These are phyloP conservation scores for Suillus luteus DNA, from an alignment of 768 basidiomycete genomes.

Conservation along the genomic window DNA sequence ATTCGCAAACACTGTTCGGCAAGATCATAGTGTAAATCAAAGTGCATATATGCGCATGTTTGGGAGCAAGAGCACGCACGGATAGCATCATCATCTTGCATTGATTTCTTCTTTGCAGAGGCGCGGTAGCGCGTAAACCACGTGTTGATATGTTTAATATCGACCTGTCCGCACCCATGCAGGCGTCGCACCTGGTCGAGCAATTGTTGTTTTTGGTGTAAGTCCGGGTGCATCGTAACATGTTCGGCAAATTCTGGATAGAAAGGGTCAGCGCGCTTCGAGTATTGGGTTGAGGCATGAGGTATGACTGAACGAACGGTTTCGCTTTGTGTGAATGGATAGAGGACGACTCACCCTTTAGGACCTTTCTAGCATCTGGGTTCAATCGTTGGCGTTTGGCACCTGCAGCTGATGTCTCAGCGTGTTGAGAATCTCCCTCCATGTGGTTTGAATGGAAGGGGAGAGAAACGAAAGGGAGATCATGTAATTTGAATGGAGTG, in stretches of 20 bases:
- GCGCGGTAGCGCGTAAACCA: slow-evolving; percentile 26
- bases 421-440: background rate
- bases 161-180: background rate
- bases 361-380: background rate
- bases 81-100: slow-evolving; percentile 27
- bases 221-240: background rate
- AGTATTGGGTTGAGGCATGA: background rate
- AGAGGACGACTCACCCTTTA: background rate
- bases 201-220: background rate
- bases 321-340: background rate
- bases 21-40: slow-evolving; percentile 8
- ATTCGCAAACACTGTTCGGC: slow-evolving; percentile 28
- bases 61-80: slow-evolving; percentile 21
- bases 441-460: background rate
- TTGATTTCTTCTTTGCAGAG: background rate
- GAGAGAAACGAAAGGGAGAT: background rate
- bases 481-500: slow-evolving; percentile 1
- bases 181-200: slow-evolving; percentile 1
- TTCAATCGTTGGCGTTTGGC: background rate
- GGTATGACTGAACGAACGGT: background rate
- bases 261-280: background rate
- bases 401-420: slow-evolving; percentile 6
- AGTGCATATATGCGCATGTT: slow-evolving; percentile 3
- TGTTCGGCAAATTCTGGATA: slow-evolving; percentile 5
- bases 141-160: background rate